Percentiles rank a stretch among this genome's conserved stretches.
Conservation (phyloP, 2,329 filamentous ascomycete genomes). For the Aspergillus glaucus region DNA sequence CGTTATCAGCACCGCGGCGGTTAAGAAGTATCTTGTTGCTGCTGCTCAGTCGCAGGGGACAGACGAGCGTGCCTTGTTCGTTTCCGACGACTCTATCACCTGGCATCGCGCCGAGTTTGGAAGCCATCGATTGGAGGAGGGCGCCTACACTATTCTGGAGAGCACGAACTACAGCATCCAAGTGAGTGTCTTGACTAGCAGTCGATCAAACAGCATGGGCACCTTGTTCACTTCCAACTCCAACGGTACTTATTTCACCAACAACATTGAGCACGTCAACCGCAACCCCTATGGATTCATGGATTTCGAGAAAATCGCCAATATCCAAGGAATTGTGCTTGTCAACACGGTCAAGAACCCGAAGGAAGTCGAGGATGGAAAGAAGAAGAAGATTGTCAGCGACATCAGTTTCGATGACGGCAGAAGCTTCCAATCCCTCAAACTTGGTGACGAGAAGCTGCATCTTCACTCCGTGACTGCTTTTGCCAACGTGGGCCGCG, state of each 20-base stretch:
- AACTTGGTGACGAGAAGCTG: constrained; percentile 59
- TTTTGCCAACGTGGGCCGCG: constrained; percentile 70
- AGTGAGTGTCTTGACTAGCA: constrained; percentile 77
- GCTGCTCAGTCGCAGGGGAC: constrained; percentile 74
- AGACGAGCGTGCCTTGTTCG: constrained; percentile 84
- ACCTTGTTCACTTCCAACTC: constrained; percentile 93
- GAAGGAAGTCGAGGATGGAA: constrained; percentile 59
- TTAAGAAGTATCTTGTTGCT: constrained; percentile 81
- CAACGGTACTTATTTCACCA: constrained; percentile 91
- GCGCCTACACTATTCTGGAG: constrained; percentile 87
- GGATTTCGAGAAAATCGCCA: constrained; percentile 89
- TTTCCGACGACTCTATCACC: constrained; percentile 72
- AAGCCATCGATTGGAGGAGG: constrained; percentile 75
- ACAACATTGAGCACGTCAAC: constrained; percentile 89
- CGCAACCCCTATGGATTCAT: constrained; percentile 69
- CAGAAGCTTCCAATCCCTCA: constrained; percentile 70
- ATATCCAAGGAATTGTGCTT: constrained; percentile 86
- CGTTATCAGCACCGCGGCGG: constrained; percentile 71
- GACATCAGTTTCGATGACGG: constrained; percentile 95
- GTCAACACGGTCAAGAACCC: constrained; percentile 87
- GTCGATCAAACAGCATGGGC: constrained; percentile 63
- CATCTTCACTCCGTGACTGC: constrained; percentile 92
- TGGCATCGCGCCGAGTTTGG: constrained; percentile 94
- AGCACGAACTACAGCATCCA: constrained; percentile 98
- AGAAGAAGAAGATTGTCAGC: constrained; percentile 64